Percentiles rank a stretch among this genome's conserved stretches.
phyloP scores from a whole-genome alignment of 768 basidiomycete genomes.

The Hebeloma cylindrosporum region DNA sequence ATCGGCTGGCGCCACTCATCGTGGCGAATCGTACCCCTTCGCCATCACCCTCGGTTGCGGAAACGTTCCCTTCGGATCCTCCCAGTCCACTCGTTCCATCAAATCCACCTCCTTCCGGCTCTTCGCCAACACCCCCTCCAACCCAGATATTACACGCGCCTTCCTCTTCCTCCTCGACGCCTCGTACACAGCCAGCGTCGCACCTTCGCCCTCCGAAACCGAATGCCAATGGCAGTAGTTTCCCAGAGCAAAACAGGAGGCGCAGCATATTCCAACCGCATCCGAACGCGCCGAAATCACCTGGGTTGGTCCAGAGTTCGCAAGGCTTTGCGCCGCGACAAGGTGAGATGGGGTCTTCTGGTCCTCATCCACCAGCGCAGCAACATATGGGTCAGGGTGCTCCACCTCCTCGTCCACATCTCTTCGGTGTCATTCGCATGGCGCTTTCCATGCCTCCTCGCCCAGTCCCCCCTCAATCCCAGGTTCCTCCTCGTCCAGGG shows the following conservation, averaged over 20 bases:
- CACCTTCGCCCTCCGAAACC: constrained; percentile 32
- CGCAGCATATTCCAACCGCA: constrained; percentile 45
- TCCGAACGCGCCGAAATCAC: constrained; percentile 46
- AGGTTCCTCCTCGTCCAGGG: constrained; percentile 21
- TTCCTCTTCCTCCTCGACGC: constrained; percentile 10
- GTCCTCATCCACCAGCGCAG: not conserved
- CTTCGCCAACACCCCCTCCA: constrained; percentile 13
- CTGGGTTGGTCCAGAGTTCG: constrained; percentile 23
- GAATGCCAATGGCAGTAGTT: constrained; percentile 30
- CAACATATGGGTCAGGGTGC: not conserved
- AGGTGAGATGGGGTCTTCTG: constrained; percentile 59
- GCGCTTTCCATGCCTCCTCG: constrained; percentile 23
- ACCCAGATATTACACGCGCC: constrained; percentile 4
- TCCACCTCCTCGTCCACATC: constrained; percentile 3
- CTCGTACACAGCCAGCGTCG: constrained; percentile 12
- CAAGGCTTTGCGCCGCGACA: constrained; percentile 15
- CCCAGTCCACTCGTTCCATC: constrained; percentile 18
- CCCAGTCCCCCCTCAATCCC: constrained; percentile 12
- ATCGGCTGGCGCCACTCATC: not conserved
- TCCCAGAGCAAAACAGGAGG: constrained; percentile 33
- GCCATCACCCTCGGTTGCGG: no score
- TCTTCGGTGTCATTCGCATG: constrained; percentile 29
- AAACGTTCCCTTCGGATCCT: no score
- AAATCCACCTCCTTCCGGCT: no score
- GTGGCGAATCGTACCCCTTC: constrained; percentile 1